A percentile compares a stretch with the other conserved stretches of the same genome.
These are phyloP conservation scores for Globisporangium ultimum DNA, from an alignment of 352 stramenopile species.

Conservation along the genomic window DNA sequence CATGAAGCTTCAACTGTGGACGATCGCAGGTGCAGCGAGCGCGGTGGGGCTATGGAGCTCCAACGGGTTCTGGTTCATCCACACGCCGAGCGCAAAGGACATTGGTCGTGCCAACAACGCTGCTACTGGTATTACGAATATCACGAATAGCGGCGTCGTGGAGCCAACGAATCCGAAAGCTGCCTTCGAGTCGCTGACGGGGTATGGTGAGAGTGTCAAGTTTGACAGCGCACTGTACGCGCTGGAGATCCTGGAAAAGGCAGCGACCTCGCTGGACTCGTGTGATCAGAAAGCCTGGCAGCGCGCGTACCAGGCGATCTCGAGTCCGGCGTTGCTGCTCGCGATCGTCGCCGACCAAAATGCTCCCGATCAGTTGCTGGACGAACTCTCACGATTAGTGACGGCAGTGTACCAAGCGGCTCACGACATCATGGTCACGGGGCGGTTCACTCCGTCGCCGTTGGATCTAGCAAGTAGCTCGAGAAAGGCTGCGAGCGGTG, in stretches of 20 bases:
- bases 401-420: slow-evolving; percentile 41
- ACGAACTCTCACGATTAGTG: slow-evolving; percentile 61
- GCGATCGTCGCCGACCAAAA: slow-evolving; percentile 42
- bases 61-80: slow-evolving; percentile 65
- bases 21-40: slow-evolving; percentile 40
- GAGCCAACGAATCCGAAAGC: slow-evolving; percentile 17
- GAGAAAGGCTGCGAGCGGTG: neutral
- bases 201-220: slow-evolving; percentile 48
- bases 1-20: slow-evolving; percentile 38
- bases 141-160: neutral
- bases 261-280: slow-evolving; percentile 9
- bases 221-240: slow-evolving; percentile 60
- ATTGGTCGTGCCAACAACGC: slow-evolving; percentile 20
- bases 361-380: slow-evolving; percentile 36
- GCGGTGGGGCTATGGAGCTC: slow-evolving; percentile 52
- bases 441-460: slow-evolving; percentile 26
- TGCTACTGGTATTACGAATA: too few relatives aligned
- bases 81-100: slow-evolving; percentile 41
- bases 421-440: slow-evolving; percentile 41
- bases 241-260: slow-evolving; percentile 54
- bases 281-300: slow-evolving; percentile 18
- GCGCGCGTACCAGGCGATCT: slow-evolving; percentile 30
- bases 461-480: neutral
- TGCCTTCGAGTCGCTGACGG: slow-evolving; percentile 37
- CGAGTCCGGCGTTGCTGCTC: slow-evolving; percentile 66